Evolutionary conservation across 345 rosid species (phyloP).

Genomic region (Acer yangbiense): DNA sequence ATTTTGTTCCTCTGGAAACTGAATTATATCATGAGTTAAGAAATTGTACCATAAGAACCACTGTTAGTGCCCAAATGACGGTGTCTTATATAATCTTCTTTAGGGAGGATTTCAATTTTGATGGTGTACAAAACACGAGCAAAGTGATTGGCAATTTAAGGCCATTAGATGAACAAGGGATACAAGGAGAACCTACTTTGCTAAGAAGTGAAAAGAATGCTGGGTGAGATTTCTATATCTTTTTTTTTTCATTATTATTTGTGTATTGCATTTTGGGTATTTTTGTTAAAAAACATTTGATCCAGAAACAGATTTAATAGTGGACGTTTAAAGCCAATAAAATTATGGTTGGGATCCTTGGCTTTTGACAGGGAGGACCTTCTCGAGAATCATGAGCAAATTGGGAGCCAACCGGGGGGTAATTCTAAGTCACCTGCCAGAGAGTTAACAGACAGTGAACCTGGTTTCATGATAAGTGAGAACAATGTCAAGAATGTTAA

Average conservation of each 20-base stretch:
- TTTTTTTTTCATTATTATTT: not conserved
- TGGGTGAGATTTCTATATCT: constrained; percentile 36
- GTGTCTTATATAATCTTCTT: constrained; percentile 12
- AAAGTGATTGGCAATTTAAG: constrained; percentile 33
- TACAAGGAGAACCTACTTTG: constrained; percentile 38
- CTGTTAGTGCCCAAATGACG: not conserved
- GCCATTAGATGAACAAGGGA: constrained; percentile 37
- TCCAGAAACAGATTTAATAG: not conserved
- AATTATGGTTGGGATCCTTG: constrained; percentile 4
- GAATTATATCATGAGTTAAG: not conserved
- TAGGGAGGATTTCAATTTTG: constrained; percentile 34
- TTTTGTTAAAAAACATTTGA: not conserved
- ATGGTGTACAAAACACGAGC: constrained; percentile 29
- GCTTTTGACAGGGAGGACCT: constrained; percentile 36
- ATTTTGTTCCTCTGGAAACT: not conserved
- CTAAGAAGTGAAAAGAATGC: constrained; percentile 33
- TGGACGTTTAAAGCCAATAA: not conserved
- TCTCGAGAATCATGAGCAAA: constrained; percentile 24
- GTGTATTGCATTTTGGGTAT: not conserved
- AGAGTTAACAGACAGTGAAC: constrained; percentile 24
- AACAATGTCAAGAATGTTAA: constrained; percentile 28
- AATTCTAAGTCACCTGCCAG: constrained; percentile 19
- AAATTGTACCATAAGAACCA: not conserved
- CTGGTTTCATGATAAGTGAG: constrained; percentile 32
- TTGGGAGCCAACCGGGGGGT: constrained; percentile 30